These are phyloP conservation scores for Globisporangium cederbergense DNA, from an alignment of 352 stramenopile species.

Conservation along the genomic window DNA sequence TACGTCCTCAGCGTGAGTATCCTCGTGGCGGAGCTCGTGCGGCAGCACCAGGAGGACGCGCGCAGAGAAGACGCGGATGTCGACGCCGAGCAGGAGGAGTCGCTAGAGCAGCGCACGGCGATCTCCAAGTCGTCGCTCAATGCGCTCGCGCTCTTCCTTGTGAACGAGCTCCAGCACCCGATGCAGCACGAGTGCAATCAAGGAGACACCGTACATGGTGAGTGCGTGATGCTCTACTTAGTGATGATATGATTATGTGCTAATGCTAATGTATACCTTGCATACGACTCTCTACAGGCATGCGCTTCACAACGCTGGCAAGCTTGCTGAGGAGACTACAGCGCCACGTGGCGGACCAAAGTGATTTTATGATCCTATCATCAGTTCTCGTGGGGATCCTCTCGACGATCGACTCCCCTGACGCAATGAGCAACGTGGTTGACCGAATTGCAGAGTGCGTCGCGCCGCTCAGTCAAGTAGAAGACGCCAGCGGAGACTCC, in stretches of 20 bases:
- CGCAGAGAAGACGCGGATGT: conserved; percentile 1
- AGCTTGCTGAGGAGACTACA: conserved; percentile 49
- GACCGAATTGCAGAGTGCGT: conserved; percentile 65
- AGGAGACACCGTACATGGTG: neutral
- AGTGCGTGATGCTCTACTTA: neutral
- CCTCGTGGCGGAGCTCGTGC: conserved; percentile 46
- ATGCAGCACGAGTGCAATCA: conserved; percentile 3
- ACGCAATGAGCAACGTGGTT: conserved; percentile 60
- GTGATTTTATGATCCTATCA: conserved; percentile 43
- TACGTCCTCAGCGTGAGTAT: conserved; percentile 52
- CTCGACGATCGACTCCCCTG: conserved; percentile 52
- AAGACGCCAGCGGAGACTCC: conserved; percentile 30
- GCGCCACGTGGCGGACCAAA: conserved; percentile 25
- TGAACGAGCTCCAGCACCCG: conserved; percentile 51
- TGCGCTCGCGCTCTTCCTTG: conserved; percentile 47
- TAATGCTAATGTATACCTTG: neutral
- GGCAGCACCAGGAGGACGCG: conserved; percentile 35
- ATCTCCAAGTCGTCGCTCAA: conserved; percentile 39
- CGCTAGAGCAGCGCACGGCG: neutral
- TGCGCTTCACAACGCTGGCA: conserved; percentile 27
- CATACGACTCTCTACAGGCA: neutral
- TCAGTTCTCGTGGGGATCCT: conserved; percentile 49
- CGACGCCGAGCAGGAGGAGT: neutral
- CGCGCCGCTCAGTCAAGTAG: conserved; percentile 26
- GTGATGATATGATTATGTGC: too few species aligned